Percentiles rank a stretch among this genome's conserved stretches.
Conservation (phyloP, 1,139 yeast species). For the Kazachstania sp. region DNA sequence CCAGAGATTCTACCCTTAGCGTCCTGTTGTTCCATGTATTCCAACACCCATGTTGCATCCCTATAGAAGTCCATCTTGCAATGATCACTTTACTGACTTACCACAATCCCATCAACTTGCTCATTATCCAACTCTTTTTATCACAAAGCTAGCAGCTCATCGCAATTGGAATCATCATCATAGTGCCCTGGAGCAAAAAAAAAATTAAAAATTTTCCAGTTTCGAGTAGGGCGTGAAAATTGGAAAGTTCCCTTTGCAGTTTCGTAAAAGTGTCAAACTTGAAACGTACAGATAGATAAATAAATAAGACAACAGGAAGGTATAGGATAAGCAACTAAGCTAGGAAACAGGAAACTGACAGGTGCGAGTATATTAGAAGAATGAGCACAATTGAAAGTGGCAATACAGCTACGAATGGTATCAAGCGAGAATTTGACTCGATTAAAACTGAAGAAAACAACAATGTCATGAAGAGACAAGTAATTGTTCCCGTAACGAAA, state of each 20-base stretch:
- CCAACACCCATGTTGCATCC: constrained; percentile 45
- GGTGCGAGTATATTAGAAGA: no score
- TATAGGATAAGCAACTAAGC: no score
- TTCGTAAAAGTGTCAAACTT: no score
- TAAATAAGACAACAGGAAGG: no score
- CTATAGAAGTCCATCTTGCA: constrained; percentile 49
- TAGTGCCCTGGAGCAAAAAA: neutral
- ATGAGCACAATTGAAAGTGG: neutral
- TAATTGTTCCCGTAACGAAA: constrained; percentile 46
- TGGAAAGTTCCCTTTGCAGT: no score
- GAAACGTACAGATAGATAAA: no score
- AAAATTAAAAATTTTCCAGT: constrained; percentile 1
- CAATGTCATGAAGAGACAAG: constrained; percentile 26
- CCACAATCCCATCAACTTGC: neutral
- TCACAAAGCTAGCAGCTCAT: neutral
- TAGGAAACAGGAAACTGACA: no score
- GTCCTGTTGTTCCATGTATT: constrained; percentile 33
- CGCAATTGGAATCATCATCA: neutral
- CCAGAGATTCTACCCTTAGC: constrained; percentile 36
- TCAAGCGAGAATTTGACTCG: constrained; percentile 1
- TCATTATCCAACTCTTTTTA: neutral
- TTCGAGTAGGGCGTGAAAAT: no score
- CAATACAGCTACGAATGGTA: neutral
- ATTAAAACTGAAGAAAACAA: neutral
- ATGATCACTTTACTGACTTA: neutral